Percentiles rank a stretch among this genome's conserved stretches.
Conservation (phyloP, 768 basidiomycete species). For the Mycena kentingensis region DNA sequence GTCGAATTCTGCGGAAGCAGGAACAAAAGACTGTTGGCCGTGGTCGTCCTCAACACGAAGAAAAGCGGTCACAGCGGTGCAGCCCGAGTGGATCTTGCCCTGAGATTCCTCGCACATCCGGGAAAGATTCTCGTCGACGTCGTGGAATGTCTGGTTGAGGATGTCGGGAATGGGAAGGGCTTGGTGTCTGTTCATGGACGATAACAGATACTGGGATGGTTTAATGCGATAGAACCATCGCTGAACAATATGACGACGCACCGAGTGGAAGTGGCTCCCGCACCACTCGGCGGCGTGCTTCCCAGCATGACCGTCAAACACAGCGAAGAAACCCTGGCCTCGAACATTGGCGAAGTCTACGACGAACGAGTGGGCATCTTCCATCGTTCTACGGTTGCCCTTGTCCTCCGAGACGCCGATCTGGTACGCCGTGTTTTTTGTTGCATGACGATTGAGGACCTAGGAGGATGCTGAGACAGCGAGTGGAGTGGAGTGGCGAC, state of each 20-base stretch:
- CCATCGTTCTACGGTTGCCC: constrained; percentile 91
- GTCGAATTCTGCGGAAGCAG: constrained; percentile 26
- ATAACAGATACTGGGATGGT: constrained; percentile 53
- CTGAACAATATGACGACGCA: constrained; percentile 31
- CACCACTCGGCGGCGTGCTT: constrained; percentile 99
- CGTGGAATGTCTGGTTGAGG: constrained; percentile 92
- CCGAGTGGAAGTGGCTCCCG: constrained; percentile 93
- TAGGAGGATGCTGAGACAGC: constrained; percentile 27
- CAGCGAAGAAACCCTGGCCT: constrained; percentile 97
- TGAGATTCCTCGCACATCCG: constrained; percentile 83
- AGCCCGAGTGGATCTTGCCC: constrained; percentile 94
- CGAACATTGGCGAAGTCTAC: constrained; percentile 89
- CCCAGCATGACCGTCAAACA: constrained; percentile 98
- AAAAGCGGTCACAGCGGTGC: constrained; percentile 95
- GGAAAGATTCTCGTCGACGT: constrained; percentile 83
- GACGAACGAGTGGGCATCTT: constrained; percentile 95
- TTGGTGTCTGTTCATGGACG: constrained; percentile 64
- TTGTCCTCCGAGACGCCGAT: constrained; percentile 84
- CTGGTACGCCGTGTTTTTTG: constrained; percentile 63
- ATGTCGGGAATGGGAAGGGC: constrained; percentile 75
- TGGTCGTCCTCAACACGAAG: constrained; percentile 85
- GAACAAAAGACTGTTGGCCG: constrained; percentile 70
- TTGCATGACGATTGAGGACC: constrained; percentile 78
- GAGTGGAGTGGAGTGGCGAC: constrained; percentile 26
- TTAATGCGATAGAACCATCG: background rate